Evolutionary conservation across 140 eudicot species (phyloP).

Genomic region (Erigeron philadelphicus): DNA sequence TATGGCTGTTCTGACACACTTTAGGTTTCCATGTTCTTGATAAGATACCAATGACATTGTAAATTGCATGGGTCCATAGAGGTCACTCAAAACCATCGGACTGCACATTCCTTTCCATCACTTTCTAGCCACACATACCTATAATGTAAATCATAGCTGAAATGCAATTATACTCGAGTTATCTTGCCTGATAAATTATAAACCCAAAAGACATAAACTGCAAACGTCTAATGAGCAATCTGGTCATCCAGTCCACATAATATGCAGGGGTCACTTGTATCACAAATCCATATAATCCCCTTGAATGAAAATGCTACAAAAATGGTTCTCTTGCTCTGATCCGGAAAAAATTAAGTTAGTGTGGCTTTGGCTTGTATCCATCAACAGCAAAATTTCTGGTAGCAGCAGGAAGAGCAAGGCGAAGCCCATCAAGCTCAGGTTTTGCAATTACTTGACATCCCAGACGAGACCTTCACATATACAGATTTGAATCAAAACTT

Average conservation of each 20-base stretch:
- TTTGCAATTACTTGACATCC: slow-evolving; percentile 84
- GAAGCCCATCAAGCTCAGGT: slow-evolving; percentile 92
- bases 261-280: neutral
- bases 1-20: no score
- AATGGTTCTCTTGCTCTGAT: slow-evolving; percentile 2
- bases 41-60: no score
- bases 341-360: slow-evolving; percentile 24
- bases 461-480: slow-evolving; percentile 64
- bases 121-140: neutral
- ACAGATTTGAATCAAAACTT: neutral
- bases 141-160: neutral
- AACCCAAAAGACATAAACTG: neutral
- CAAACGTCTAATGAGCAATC: neutral
- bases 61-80: no score
- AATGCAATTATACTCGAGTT: neutral
- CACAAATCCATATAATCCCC: neutral
- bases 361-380: slow-evolving; percentile 88
- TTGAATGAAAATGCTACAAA: slow-evolving; percentile 11
- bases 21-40: no score
- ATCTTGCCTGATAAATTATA: neutral
- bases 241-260: neutral
- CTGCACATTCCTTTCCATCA: no score
- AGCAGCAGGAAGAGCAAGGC: slow-evolving; percentile 82
- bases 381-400: slow-evolving; percentile 91
- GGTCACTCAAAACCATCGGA: no score